Percentiles rank a stretch among this genome's conserved stretches.
phyloP scores from a whole-genome alignment of 23 red algal genomes.

The Agarophyton chilense region DNA sequence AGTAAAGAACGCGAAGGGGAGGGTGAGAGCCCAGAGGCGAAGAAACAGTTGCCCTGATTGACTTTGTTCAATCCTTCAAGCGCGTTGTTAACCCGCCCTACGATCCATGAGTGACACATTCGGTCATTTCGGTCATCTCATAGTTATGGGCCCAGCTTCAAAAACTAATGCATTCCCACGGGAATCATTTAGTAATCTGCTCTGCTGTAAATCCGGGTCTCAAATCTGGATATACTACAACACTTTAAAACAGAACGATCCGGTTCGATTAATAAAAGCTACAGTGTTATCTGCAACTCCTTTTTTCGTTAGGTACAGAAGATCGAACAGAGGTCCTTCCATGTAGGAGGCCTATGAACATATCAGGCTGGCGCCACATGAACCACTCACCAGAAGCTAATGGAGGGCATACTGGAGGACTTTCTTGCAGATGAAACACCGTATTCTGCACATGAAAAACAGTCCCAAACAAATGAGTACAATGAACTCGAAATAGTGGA shows the following conservation, averaged over 20 bases:
- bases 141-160: conserved; percentile 46
- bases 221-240: conserved; percentile 37
- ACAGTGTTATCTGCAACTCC: background rate
- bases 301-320: conserved; percentile 7
- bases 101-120: too few species aligned
- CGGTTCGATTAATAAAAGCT: conserved; percentile 6
- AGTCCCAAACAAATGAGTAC: background rate
- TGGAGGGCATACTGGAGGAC: conserved; percentile 7
- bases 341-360: conserved; percentile 17
- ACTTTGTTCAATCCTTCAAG: too few species aligned
- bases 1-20: too few species aligned
- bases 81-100: too few species aligned
- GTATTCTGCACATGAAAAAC: background rate
- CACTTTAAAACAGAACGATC: conserved; percentile 56
- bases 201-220: background rate
- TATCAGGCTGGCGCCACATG: background rate
- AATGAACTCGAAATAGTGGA: background rate
- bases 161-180: conserved; percentile 11
- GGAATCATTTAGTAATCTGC: background rate
- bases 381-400: background rate
- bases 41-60: too few species aligned
- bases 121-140: too few species aligned
- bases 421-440: background rate
- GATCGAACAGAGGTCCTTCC: conserved; percentile 15
- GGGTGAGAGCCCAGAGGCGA: too few species aligned